Evolutionary conservation across 2,329 filamentous ascomycete genomes (phyloP), one percentile per base, ranked within the genome.

Genomic region (Ophiostoma himal-ulmi): DNA sequence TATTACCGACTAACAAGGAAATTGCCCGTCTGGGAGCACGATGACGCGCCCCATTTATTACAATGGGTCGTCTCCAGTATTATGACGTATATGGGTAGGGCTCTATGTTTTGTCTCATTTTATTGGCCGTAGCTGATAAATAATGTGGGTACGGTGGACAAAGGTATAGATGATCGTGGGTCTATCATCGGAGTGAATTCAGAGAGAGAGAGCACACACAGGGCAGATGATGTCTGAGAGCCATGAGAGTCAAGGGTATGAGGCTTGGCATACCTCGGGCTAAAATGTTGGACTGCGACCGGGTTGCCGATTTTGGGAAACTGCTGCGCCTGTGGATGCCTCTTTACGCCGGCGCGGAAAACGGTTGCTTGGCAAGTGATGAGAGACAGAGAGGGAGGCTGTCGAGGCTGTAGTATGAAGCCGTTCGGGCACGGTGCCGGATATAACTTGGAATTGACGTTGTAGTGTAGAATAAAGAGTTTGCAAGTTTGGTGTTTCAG

Each of bases 1-100:
- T 39, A 44, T 39, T 48, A 7, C 64, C 65, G 65, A 67, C 65
- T 67, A 48, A 37, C 64, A 66, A 37, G 64, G 37, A 26, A 66
- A 41, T 41, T 41, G 34, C 64, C 64, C 64, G 14, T 41, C 36
- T 48, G 39, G 39, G 37, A 48, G 26, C 36, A 5, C 17, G 39
- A 30, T 67, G 39, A 30, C 5, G 22, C 11, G 39, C 5, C 39
- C 65, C 65, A 20, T 2, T 67, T 67, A 13, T 44, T 41, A 67
- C 17, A 66, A 11, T 67, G 64, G 64, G 17, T 8, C 8, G 1
- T 13, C 13, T 8, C 37, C 64, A 41, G 22, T 67, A 67, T n/a
- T 67, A 37, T 67, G 64, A 67, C 65, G 65, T 39, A 39, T 3
- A 65, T 41, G 8, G 36, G 34, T 22, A 39, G 6, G 20, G 34